Percentiles rank a stretch among this genome's conserved stretches.
Conservation (phyloP, 768 basidiomycete genomes). For the Termitomyces sp. region DNA sequence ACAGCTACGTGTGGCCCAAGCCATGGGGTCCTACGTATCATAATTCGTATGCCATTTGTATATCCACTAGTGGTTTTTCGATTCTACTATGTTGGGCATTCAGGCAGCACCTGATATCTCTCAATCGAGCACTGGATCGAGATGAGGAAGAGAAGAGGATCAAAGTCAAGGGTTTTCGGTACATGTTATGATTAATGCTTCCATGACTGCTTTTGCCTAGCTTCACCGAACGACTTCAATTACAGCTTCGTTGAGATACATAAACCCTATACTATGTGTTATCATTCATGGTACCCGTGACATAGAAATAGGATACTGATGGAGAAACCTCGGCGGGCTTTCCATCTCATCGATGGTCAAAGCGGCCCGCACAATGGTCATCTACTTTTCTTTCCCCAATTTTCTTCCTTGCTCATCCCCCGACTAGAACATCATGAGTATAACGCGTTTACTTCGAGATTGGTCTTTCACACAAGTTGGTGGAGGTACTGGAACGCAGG, state of each 20-base stretch:
- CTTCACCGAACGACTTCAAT: neutral
- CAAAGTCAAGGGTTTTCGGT: slow-evolving; percentile 38
- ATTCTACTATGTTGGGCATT: slow-evolving; percentile 52
- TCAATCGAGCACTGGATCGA: slow-evolving; percentile 39
- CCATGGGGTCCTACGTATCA: slow-evolving; percentile 70
- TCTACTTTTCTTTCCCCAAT: neutral
- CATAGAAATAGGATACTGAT: neutral
- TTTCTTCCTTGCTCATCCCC: neutral
- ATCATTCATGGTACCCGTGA: no score
- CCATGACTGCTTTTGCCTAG: neutral
- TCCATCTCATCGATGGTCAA: slow-evolving; percentile 1
- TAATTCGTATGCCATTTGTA: slow-evolving; percentile 72
- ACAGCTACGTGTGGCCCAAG: slow-evolving; percentile 64
- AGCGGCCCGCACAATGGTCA: neutral
- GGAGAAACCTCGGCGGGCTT: slow-evolving; percentile 28
- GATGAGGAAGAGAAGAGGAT: slow-evolving; percentile 33
- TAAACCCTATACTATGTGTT: neutral
- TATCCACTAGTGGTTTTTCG: slow-evolving; percentile 47
- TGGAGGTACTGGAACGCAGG: slow-evolving; percentile 53
- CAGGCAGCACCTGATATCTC: slow-evolving; percentile 36
- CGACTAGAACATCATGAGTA: slow-evolving; percentile 7
- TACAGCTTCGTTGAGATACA: neutral
- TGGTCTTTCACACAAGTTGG: slow-evolving; percentile 73
- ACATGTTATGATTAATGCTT: slow-evolving; percentile 35
- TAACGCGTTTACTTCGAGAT: slow-evolving; percentile 28